Evolutionary conservation across 1,284 basidiomycete species (phyloP), one percentile per base, ranked within the genome.

Genomic region (Sparassis latifolia): DNA sequence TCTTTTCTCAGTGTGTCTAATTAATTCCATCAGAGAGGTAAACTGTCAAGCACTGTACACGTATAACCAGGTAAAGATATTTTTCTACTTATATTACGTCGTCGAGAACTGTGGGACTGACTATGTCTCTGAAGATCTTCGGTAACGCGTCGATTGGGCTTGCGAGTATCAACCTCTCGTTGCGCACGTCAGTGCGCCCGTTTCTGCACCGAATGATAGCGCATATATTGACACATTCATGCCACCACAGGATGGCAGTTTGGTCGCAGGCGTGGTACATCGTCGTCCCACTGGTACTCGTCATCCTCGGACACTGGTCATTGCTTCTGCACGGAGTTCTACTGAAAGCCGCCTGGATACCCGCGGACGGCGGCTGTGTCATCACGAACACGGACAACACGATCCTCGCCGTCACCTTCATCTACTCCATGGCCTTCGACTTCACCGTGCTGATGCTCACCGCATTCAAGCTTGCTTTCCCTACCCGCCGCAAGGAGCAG

Each of bases 251-350:
- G 3, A 84, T 88, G 64, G 86, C 85, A 0, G 78, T 87, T 3
- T 80, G 86, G 85, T 79, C 76, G 0, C 78, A 84, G 57, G 76
- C 72, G 44, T 73, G 70, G 65, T 83, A 76, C 58, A 74, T 89
- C 47, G 72, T 83, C 35, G 51, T 69, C 4, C 73, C 76, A 9
- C 70, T 88, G 2, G 65, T 82, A 35, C 47, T 71, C 10, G 64
- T 87, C 49, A 85, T 85, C 48, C 68, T 86, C 12, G 85, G 78
- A 0, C 85, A 88, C 56, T 88, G 84, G 85, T 81, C 81, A 3
- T 71, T 88, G 35, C 71, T 88, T 37, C 67, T 88, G 28, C 85
- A 87, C 59, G 83, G 84, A 30, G 69, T 84, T 12, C 70, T 83
- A 32, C 68, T 86, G 30, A 77, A 78, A 52, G 83, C 84, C 0